Conservation (phyloP, 192 early-diverging fungal species). For the Linnemannia exigua region DNA sequence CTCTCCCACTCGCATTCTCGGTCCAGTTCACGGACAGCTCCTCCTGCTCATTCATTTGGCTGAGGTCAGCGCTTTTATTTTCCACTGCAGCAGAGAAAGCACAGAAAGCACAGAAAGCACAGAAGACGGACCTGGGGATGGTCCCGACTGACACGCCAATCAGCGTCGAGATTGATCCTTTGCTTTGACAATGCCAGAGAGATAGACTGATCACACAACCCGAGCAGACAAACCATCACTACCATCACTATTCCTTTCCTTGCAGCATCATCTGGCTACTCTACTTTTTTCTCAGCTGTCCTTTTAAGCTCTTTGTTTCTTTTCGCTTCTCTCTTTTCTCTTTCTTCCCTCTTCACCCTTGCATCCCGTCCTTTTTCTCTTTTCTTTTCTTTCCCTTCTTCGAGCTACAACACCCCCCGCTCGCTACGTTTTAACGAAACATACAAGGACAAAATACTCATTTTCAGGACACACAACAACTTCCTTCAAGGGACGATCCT, state of each 20-base stretch:
- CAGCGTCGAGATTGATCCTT: neutral
- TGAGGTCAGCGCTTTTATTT: neutral
- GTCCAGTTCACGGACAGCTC: too few relatives aligned
- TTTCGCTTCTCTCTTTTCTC: neutral
- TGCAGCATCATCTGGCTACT: neutral
- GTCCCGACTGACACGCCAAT: slow-evolving; percentile 13
- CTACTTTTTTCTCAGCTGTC: neutral
- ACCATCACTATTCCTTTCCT: neutral
- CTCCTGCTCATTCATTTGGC: neutral
- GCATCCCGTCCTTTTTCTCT: neutral
- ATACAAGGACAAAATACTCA: neutral
- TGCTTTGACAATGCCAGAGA: too few relatives aligned
- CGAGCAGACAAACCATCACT: neutral
- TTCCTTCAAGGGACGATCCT: neutral
- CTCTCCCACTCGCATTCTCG: too few relatives aligned
- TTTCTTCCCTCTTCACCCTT: neutral
- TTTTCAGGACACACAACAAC: neutral
- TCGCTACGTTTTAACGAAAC: slow-evolving; percentile 9
- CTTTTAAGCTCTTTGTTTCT: neutral
- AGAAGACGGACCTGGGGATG: neutral
- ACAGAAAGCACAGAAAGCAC: neutral
- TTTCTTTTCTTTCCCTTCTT: neutral
- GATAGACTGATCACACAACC: too few relatives aligned
- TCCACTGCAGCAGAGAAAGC: neutral
- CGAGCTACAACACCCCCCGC: neutral